Conservation (phyloP, 345 rosid species). For the Rhizophora apiculata region DNA sequence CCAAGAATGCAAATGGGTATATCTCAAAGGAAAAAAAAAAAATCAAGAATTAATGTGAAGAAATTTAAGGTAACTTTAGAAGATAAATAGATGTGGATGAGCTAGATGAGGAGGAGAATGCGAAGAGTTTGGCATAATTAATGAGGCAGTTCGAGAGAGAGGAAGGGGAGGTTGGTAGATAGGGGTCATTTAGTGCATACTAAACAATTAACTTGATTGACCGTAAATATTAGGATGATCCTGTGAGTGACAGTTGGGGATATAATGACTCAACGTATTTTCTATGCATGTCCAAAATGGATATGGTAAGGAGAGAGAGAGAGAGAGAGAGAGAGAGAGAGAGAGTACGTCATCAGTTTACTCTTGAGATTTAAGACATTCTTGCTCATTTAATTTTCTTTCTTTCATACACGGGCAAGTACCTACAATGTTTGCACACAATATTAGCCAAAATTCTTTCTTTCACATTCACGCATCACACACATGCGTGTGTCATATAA, state of each 20-base stretch:
- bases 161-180: not conserved
- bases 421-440: too few species aligned
- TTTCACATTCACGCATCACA: too few species aligned
- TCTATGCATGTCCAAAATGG: too few species aligned
- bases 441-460: too few species aligned
- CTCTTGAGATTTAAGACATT: too few species aligned
- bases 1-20: conserved; percentile 13
- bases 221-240: not conserved
- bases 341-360: too few species aligned
- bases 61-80: not conserved
- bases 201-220: not conserved
- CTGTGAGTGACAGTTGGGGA: not conserved
- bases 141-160: not conserved
- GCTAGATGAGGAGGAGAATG: not conserved
- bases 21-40: not conserved
- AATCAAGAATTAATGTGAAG: not conserved
- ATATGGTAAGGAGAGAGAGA: too few species aligned
- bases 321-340: too few species aligned
- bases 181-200: not conserved
- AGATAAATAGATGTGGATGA: not conserved
- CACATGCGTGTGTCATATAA: too few species aligned
- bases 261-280: not conserved
- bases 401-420: too few species aligned
- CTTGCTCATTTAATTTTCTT: too few species aligned
- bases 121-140: not conserved